A percentile compares a stretch with the other conserved stretches of the same genome.
phyloP scores from a whole-genome alignment of 2,329 filamentous ascomycete species.

The Botryosphaeria dothidea region DNA sequence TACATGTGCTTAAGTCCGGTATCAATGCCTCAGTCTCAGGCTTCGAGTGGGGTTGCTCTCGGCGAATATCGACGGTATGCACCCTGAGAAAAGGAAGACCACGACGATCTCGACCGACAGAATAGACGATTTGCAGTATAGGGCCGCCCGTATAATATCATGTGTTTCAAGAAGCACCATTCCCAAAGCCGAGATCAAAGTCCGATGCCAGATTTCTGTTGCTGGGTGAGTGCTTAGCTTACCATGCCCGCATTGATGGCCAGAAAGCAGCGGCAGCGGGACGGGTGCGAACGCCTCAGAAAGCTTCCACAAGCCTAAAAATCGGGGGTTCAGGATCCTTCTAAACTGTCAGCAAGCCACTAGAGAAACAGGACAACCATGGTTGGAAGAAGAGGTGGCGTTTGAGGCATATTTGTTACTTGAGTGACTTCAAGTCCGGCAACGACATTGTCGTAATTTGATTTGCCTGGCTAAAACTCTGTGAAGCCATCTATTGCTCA shows the following conservation, averaged over 20 bases:
- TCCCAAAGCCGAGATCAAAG: background rate
- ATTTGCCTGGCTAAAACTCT: too few species aligned
- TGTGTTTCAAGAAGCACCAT: background rate
- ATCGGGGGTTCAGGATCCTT: background rate
- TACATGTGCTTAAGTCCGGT: background rate
- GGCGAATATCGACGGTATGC: background rate
- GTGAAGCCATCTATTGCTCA: too few species aligned
- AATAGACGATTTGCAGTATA: background rate
- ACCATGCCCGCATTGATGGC: background rate
- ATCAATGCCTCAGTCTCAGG: background rate
- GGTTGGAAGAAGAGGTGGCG: background rate
- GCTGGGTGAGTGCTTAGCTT: background rate
- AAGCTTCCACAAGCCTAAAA: background rate
- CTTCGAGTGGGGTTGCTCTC: background rate
- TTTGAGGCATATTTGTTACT: background rate
- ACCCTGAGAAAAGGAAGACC: background rate
- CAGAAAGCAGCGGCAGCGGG: background rate
- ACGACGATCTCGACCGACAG: background rate
- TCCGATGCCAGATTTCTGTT: background rate
- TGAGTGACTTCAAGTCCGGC: background rate
- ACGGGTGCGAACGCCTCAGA: background rate
- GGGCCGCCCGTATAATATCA: background rate
- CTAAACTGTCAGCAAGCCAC: background rate
- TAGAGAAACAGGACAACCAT: background rate
- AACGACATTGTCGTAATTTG: background rate